Percentiles rank a stretch among this genome's conserved stretches.
These are phyloP conservation scores for Hericium coralloides DNA, from an alignment of 768 basidiomycete species.

Conservation along the genomic window DNA sequence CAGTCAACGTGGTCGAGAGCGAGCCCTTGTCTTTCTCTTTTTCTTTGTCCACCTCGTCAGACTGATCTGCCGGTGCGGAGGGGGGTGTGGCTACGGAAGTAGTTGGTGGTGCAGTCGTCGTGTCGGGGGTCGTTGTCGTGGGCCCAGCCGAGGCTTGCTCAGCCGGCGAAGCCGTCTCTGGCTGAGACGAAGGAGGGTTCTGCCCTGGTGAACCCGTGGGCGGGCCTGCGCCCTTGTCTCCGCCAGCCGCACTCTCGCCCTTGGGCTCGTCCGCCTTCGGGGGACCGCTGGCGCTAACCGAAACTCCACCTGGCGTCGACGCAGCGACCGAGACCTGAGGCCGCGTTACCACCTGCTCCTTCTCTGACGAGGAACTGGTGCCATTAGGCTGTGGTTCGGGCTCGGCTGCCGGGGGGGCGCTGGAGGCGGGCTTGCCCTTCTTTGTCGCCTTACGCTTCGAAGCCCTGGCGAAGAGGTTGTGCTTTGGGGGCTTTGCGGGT, in stretches of 20 bases:
- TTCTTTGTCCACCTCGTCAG: constrained; percentile 28
- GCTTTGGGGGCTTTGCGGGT: constrained; percentile 4
- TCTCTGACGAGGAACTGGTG: neutral
- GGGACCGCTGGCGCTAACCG: neutral
- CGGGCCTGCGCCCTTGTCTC: constrained; percentile 5
- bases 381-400: neutral
- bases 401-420: neutral
- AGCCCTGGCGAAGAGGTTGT: constrained; percentile 9
- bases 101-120: constrained; percentile 4
- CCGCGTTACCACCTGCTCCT: neutral
- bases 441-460: constrained; percentile 8
- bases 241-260: constrained; percentile 12
- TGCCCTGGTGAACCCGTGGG: constrained; percentile 14
- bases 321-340: neutral
- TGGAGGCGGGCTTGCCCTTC: constrained; percentile 1
- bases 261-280: constrained; percentile 3
- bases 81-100: constrained; percentile 20
- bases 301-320: neutral
- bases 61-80: constrained; percentile 20
- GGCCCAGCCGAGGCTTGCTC: constrained; percentile 8
- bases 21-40: constrained; percentile 40
- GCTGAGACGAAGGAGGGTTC: constrained; percentile 13
- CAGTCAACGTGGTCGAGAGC: constrained; percentile 31
- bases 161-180: constrained; percentile 1
- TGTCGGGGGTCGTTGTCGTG: constrained; percentile 9